Evolutionary conservation across 2,329 filamentous ascomycete genomes (phyloP).

Genomic region (Hortaea sp.): DNA sequence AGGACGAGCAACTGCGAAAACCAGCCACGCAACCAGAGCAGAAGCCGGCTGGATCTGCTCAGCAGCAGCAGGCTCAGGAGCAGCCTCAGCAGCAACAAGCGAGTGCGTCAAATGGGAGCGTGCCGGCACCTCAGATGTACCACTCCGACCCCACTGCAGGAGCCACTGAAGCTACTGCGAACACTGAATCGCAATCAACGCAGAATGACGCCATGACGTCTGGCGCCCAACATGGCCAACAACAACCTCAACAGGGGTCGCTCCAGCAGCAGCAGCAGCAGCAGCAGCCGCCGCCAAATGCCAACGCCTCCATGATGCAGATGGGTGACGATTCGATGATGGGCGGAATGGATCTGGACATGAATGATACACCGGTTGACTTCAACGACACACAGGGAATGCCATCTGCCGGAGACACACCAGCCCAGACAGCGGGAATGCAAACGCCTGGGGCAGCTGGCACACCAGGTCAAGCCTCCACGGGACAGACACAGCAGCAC

Average conservation of each 20-base stretch:
- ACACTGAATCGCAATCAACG: neutral
- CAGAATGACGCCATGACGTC: neutral
- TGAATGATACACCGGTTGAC: slow-evolving; percentile 6
- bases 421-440: neutral
- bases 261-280: slow-evolving; percentile 1
- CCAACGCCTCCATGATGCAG: slow-evolving; percentile 9
- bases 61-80: neutral
- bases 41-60: neutral
- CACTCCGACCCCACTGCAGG: neutral
- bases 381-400: slow-evolving; percentile 5
- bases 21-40: slow-evolving; percentile 1
- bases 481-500: neutral
- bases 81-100: neutral
- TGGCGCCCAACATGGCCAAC: slow-evolving; percentile 4
- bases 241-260: neutral
- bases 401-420: neutral
- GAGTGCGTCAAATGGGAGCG: neutral
- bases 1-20: slow-evolving; percentile 10
- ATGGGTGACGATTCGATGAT: slow-evolving; percentile 12
- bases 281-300: slow-evolving; percentile 28
- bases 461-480: too few relatives aligned
- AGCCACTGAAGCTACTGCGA: neutral
- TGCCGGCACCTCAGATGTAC: neutral
- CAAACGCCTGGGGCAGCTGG: neutral
- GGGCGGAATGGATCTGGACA: slow-evolving; percentile 17